Evolutionary conservation across 306 rosid genomes (phyloP), one percentile per base, ranked within the genome.

Genomic region (Lagenaria siceraria): DNA sequence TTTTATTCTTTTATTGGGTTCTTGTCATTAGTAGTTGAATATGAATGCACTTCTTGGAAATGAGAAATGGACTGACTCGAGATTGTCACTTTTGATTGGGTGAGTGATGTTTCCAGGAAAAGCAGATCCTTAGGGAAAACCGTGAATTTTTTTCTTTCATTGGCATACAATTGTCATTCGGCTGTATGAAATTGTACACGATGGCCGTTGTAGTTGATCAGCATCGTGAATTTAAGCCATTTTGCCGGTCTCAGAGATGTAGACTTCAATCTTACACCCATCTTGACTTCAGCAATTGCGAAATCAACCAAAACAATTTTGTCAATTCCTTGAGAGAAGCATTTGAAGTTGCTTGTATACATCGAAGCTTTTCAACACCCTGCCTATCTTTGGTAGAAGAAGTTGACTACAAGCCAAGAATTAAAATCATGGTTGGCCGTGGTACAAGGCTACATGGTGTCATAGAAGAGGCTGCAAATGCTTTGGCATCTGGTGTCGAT

Each of bases 301-400:
- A 85, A 77, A 85, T 56, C 52, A 77, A 52, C 80, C 83, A 84
- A 77, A 78, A 76, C 42, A 65, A 78, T 79, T 66, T 85, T 75
- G 74, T 87, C 72, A 81, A 81, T 74, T 89, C 91, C 77, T 81
- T 83, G 58, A 87, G 82, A 77, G 85, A 84, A 76, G 86, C 90
- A 72, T 77, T 83, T 54, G 78, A 82, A 81, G 84, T 75, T 40
- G 85, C 81, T 19, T 90, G 85, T 72, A 84, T 94, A 80, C 98
- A 87, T 85, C 85, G 93, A 75, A 94, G 98, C 83, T 86, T 86
- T 83, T 94, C 98, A 83, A 94, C 95, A 80, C 97, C 98, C 54
- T 94, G 98, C 87, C 90, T 94, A 6, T 88, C 90, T 82, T 81
- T 83, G 48, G 80, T 78, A 6, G 90, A 87, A 59, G 96, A 88